A percentile compares a stretch with the other conserved stretches of the same genome.
phyloP scores from a whole-genome alignment of 2,329 filamentous ascomycete species.

The Pseudocercospora vitis region DNA sequence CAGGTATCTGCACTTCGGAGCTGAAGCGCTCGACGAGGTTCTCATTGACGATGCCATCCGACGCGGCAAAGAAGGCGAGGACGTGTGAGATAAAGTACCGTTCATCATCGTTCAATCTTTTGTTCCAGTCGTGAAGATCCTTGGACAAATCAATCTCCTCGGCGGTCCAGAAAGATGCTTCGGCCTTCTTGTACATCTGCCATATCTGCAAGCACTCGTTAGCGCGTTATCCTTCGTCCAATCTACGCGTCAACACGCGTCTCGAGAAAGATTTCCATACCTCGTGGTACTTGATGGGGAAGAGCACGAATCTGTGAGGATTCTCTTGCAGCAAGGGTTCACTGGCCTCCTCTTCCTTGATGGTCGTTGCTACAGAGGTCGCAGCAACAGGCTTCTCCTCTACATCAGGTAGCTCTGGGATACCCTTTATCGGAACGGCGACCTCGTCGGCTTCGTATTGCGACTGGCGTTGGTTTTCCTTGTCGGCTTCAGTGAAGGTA shows the following conservation, averaged over 20 bases:
- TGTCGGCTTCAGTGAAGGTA: conserved; percentile 69
- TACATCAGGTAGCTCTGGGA: conserved; percentile 46
- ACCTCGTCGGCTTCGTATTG: conserved; percentile 52
- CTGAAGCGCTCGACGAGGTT: conserved; percentile 98
- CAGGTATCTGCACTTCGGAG: conserved; percentile 91
- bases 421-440: conserved; percentile 57
- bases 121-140: conserved; percentile 99
- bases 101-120: conserved; percentile 93
- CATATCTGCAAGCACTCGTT: conserved; percentile 69
- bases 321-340: conserved; percentile 96
- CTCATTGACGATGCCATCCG: conserved; percentile 99
- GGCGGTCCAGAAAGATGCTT: conserved; percentile 99
- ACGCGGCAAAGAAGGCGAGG: conserved; percentile 97
- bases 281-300: conserved; percentile 99
- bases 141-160: conserved; percentile 99
- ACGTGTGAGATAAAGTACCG: conserved; percentile 98
- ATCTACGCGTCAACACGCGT: conserved; percentile 61
- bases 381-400: conserved; percentile 32
- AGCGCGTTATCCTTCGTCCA: conserved; percentile 26
- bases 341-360: conserved; percentile 67
- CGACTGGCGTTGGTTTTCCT: conserved; percentile 69
- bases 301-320: conserved; percentile 91
- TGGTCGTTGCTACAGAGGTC: conserved; percentile 52
- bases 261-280: conserved; percentile 60
- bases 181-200: conserved; percentile 99